Evolutionary conservation across 352 stramenopile genomes (phyloP).

Genomic region (Globisporangium parvum): DNA sequence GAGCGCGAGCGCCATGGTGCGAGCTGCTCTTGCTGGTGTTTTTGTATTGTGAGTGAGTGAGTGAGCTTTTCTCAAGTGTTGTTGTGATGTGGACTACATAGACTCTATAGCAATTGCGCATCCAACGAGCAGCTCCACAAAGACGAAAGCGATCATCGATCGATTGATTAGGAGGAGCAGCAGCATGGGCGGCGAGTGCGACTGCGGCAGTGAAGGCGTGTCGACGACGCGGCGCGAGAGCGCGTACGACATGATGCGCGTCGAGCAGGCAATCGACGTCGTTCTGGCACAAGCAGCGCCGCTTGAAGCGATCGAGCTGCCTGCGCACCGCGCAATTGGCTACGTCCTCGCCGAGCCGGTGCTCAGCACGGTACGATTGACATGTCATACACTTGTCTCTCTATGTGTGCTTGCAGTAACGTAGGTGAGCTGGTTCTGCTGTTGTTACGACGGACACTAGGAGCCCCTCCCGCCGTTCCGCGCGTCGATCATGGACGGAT

Average conservation of each 20-base stretch:
- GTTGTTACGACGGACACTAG: conserved; percentile 12
- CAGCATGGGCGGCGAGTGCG: conserved; percentile 28
- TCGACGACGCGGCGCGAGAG: conserved; percentile 54
- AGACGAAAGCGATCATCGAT: too few species aligned
- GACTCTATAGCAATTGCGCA: too few species aligned
- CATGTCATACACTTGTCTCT: background rate
- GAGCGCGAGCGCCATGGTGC: conserved; percentile 14
- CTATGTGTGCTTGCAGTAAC: background rate
- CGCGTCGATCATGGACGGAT: conserved; percentile 98
- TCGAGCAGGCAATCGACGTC: conserved; percentile 44
- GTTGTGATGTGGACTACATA: background rate
- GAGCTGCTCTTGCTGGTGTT: background rate
- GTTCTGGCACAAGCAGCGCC: conserved; percentile 43
- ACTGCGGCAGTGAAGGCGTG: conserved; percentile 40
- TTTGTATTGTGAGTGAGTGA: background rate
- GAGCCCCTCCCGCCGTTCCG: conserved; percentile 92
- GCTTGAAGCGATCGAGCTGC: conserved; percentile 26
- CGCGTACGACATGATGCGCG: conserved; percentile 67
- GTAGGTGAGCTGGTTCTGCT: conserved; percentile 11
- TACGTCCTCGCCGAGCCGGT: conserved; percentile 55
- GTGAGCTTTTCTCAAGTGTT: background rate
- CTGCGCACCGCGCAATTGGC: conserved; percentile 30
- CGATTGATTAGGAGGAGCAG: too few species aligned
- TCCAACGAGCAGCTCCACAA: too few species aligned
- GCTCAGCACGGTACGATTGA: conserved; percentile 25